A percentile compares a stretch with the other conserved stretches of the same genome.
phyloP scores from a whole-genome alignment of 305 asterid species.

The Fraxinus dipetala region DNA sequence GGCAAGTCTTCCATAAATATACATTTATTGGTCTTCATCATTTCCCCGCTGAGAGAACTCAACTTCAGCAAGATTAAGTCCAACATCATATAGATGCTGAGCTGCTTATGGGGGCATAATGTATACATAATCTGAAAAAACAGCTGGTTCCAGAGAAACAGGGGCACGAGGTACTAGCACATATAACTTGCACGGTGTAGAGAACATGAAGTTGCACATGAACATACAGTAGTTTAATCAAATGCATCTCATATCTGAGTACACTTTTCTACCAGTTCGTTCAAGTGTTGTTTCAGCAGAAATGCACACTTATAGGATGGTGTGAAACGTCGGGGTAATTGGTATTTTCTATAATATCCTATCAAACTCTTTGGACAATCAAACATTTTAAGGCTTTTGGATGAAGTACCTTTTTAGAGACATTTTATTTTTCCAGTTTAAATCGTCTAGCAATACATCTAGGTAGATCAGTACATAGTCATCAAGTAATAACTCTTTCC shows the following conservation, averaged over 20 bases:
- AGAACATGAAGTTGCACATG: background rate
- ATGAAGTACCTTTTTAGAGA: background rate
- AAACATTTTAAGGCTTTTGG: background rate
- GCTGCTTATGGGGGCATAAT: background rate
- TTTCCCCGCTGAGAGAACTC: background rate
- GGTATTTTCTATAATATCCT: background rate
- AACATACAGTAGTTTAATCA: background rate
- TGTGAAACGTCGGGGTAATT: background rate
- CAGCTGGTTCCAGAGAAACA: background rate
- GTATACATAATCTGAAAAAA: background rate
- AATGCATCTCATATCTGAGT: background rate
- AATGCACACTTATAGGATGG: background rate
- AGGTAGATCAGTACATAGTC: background rate
- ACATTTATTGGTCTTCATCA: background rate
- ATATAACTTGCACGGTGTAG: background rate
- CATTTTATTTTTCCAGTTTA: background rate
- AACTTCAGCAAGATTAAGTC: background rate
- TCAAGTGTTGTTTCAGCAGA: background rate
- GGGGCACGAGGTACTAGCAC: background rate
- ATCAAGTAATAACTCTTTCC: background rate
- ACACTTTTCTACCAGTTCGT: background rate
- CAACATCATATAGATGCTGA: background rate
- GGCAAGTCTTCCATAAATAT: background rate
- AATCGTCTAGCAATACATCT: background rate
- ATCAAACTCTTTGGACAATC: background rate